Percentiles rank a stretch among this genome's conserved stretches.
phyloP scores from a whole-genome alignment of 176 grass and related monocot genomes.

The Poa annua region DNA sequence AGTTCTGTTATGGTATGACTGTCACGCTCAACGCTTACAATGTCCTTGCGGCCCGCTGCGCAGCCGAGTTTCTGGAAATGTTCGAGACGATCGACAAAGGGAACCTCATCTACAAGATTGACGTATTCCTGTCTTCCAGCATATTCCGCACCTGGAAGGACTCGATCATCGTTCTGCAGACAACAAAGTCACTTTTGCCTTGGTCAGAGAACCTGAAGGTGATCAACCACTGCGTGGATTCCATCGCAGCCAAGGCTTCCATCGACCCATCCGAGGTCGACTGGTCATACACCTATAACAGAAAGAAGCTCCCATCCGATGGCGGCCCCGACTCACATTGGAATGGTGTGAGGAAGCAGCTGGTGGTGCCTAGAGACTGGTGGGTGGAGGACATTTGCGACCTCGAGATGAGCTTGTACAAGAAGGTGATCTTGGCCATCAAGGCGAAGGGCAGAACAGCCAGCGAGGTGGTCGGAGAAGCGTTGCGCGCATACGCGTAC shows the following conservation, averaged over 20 bases:
- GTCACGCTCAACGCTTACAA: constrained; percentile 99
- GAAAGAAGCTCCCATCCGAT: constrained; percentile 79
- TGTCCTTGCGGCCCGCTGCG: constrained; percentile 74
- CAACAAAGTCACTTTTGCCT: constrained; percentile 65
- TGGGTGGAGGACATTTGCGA: constrained; percentile 99
- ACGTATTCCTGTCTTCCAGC: constrained; percentile 82
- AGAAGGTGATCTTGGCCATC: constrained; percentile 70
- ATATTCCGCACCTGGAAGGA: constrained; percentile 95
- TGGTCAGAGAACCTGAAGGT: constrained; percentile 83
- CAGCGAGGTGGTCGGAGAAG: constrained; percentile 70
- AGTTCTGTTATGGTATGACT: constrained; percentile 93
- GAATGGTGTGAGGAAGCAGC: constrained; percentile 81
- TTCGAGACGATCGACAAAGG: constrained; percentile 82
- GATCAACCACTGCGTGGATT: constrained; percentile 71
- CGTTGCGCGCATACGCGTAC: constrained; percentile 73
- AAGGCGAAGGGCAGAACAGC: constrained; percentile 59
- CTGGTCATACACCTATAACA: constrained; percentile 97
- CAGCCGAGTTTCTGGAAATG: constrained; percentile 96
- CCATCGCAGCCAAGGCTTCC: constrained; percentile 68
- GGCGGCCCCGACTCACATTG: constrained; percentile 63
- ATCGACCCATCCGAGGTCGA: constrained; percentile 83
- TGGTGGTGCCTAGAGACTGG: constrained; percentile 78
- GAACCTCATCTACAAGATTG: constrained; percentile 96
- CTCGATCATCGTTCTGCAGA: constrained; percentile 86
- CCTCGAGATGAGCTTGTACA: constrained; percentile 81